phyloP scores from a whole-genome alignment of 495 filamentous ascomycete species.

The Trichocladium uniseriatum region DNA sequence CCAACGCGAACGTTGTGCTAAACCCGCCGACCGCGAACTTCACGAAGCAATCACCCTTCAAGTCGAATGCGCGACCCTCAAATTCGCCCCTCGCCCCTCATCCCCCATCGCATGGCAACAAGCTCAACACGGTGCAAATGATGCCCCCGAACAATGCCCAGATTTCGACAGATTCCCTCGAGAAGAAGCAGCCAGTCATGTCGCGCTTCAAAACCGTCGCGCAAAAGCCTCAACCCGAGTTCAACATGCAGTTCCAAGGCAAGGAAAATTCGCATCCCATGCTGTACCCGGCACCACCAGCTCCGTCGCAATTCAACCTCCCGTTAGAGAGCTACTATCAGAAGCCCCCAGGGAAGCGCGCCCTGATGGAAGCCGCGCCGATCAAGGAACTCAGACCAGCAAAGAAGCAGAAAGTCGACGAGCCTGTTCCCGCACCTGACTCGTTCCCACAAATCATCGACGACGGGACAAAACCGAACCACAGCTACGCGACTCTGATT shows the following conservation, averaged over 20 bases:
- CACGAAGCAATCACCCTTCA: conserved; percentile 53
- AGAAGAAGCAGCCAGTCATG: conserved; percentile 61
- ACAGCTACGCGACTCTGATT: conserved; percentile 92
- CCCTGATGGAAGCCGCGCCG: conserved; percentile 63
- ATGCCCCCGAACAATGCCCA: conserved; percentile 55
- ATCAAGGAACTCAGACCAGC: conserved; percentile 55
- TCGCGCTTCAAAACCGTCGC: conserved; percentile 51
- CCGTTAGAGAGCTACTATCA: conserved; percentile 47
- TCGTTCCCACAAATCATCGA: conserved; percentile 75
- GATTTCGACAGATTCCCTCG: conserved; percentile 74
- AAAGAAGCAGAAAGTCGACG: conserved; percentile 54
- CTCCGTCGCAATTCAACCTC: conserved; percentile 29
- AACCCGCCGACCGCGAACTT: conserved; percentile 43
- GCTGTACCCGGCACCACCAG: conserved; percentile 41
- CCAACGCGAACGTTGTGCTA: conserved; percentile 43
- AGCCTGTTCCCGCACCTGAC: conserved; percentile 56
- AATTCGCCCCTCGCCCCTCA: conserved; percentile 36
- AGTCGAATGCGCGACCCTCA: conserved; percentile 30
- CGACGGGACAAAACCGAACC: conserved; percentile 78
- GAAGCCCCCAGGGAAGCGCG: conserved; percentile 54
- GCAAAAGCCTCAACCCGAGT: conserved; percentile 54
- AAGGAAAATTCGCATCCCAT: conserved; percentile 60
- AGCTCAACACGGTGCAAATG: conserved; percentile 55
- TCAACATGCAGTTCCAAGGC: conserved; percentile 44
- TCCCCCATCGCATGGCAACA: conserved; percentile 37